A percentile compares a stretch with the other conserved stretches of the same genome.
Evolutionary conservation across 768 basidiomycete species (phyloP).

Genomic region (Hypholoma fasciculare): DNA sequence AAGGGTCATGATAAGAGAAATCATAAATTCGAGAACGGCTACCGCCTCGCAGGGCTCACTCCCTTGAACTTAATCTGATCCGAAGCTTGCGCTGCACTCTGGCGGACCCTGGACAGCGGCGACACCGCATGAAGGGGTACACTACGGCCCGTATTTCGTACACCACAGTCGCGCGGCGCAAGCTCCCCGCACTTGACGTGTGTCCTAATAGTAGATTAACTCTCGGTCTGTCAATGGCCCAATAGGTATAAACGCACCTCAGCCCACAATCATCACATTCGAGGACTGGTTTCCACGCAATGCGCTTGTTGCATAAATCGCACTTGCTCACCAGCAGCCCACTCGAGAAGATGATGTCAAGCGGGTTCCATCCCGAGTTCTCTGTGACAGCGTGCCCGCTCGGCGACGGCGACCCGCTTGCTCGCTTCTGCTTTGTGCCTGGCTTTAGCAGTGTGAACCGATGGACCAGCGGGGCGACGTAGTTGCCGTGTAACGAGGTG

Average conservation of each 20-base stretch:
- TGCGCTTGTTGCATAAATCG: slow-evolving; percentile 76
- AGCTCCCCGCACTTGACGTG: slow-evolving; percentile 86
- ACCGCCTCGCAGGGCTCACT: slow-evolving; percentile 19
- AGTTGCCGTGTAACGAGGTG: slow-evolving; percentile 41
- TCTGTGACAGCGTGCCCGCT: slow-evolving; percentile 39
- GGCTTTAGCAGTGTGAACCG: slow-evolving; percentile 88
- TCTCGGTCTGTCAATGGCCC: neutral
- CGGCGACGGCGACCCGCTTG: slow-evolving; percentile 19
- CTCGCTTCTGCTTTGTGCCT: slow-evolving; percentile 55
- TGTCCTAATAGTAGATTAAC: slow-evolving; percentile 43
- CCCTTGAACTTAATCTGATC: slow-evolving; percentile 28
- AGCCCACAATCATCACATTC: slow-evolving; percentile 90
- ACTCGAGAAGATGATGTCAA: slow-evolving; percentile 78
- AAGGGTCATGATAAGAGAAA: neutral
- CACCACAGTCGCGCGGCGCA: slow-evolving; percentile 77
- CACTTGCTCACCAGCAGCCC: slow-evolving; percentile 75
- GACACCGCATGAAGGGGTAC: slow-evolving; percentile 32
- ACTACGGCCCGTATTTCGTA: slow-evolving; percentile 38
- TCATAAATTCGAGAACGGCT: neutral
- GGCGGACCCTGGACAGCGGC: slow-evolving; percentile 41
- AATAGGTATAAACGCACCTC: slow-evolving; percentile 43
- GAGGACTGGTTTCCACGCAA: slow-evolving; percentile 85
- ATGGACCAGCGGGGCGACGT: slow-evolving; percentile 59
- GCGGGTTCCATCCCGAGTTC: slow-evolving; percentile 64
- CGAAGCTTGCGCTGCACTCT: slow-evolving; percentile 31